Base-by-base conservation (phyloP, 257 asterid species). In the Primulina eburnea region DNA sequence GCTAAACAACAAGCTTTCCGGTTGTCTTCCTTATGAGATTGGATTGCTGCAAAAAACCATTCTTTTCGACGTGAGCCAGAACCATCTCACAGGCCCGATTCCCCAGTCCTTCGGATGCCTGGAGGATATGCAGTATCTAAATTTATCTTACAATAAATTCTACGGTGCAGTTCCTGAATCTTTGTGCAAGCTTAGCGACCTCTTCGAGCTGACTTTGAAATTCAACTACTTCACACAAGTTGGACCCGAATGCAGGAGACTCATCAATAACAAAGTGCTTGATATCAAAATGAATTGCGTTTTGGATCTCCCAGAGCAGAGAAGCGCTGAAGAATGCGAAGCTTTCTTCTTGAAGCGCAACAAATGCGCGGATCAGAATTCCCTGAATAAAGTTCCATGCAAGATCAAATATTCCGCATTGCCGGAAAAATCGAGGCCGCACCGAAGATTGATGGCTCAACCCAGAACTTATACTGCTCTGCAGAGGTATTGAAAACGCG, bases 21-120 rank as follows among this genome's bases (percentile, higher is more conserved):
- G 93, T 21, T 88, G 93, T 71, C 88, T 90, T 12, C 97, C 97
- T 0, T 77, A 72, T 68, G 82, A 88, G 71, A 84, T 88, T 3
- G 97, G 95, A 2, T 6, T 73, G 6, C 67, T 88, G 73, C 65
- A 70, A 43, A 71, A 77, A 28, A 33, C 80, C 1, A 73, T 61
- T 0, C 21, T 79, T 0, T 82, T 90, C 43, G 91, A 90, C 65
- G 92, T 78, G 28, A 82, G 93, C 73, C 7, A 0, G n/a, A 90
- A 90, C 69, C n/a, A 3, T 0, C 60, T 90, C 67, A 88, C 97
- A 0, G 91, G 97, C 37, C 93, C 91, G 0, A 80, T 90, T 0
- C 93, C 95, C 0, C 65, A 50, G 10, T 90, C 97, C 0, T 88
- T 88, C 21, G 88, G 91, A 4, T 88, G 97, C 80, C 67, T 86